These are phyloP conservation scores for Vigna trinervia DNA, from an alignment of 306 rosid species.

Conservation along the genomic window DNA sequence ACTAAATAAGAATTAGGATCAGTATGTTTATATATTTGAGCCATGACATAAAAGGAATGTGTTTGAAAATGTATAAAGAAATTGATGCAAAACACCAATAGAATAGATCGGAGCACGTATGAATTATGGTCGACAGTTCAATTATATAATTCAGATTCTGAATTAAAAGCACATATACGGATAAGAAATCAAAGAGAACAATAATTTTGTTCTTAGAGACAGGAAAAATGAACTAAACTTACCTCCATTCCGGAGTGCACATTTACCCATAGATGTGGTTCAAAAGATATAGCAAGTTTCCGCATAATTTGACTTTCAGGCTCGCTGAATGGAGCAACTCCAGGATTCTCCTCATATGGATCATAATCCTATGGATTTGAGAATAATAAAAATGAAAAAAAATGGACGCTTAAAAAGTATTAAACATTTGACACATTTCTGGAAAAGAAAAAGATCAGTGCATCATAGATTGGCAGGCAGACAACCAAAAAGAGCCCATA, in stretches of 20 bases:
- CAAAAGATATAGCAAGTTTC: slow-evolving; percentile 84
- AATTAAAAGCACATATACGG: slow-evolving; percentile 18
- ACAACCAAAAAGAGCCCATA: slow-evolving; percentile 25
- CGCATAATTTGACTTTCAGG: slow-evolving; percentile 97
- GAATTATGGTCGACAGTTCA: slow-evolving; percentile 24
- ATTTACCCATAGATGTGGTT: slow-evolving; percentile 95
- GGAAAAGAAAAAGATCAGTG: slow-evolving; percentile 2
- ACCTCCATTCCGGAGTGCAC: slow-evolving; percentile 99
- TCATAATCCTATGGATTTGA: slow-evolving; percentile 78
- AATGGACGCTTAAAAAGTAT: background rate
- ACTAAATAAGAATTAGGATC: background rate
- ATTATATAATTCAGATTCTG: slow-evolving; percentile 29
- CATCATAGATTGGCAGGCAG: slow-evolving; percentile 30
- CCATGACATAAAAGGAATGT: background rate
- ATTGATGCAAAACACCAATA: background rate
- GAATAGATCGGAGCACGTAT: slow-evolving; percentile 21
- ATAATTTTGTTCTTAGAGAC: slow-evolving; percentile 22
- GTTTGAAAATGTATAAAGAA: background rate
- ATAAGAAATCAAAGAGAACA: slow-evolving; percentile 34
- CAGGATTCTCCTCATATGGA: slow-evolving; percentile 99
- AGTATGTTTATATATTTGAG: slow-evolving; percentile 5
- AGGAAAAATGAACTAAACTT: slow-evolving; percentile 33
- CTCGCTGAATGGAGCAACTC: slow-evolving; percentile 90
- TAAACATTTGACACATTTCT: slow-evolving; percentile 6
- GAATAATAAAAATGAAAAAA: slow-evolving; percentile 35